phyloP scores from a whole-genome alignment of 352 stramenopile genomes.

The Phytophthora fragariaefolia region DNA sequence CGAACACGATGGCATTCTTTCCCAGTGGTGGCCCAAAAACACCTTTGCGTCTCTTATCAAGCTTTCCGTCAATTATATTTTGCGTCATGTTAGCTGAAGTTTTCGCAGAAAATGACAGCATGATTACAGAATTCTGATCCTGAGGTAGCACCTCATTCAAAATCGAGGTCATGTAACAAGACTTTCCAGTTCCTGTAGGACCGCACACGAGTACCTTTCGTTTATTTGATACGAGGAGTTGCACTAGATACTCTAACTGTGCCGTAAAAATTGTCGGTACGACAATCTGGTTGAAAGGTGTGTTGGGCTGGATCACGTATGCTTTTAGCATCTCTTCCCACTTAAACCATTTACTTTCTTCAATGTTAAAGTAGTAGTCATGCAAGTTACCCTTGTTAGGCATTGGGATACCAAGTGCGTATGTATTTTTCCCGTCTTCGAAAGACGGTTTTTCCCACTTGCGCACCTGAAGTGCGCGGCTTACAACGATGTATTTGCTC shows the following conservation, averaged over 20 bases:
- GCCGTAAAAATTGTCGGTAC: conserved; percentile 94
- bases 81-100: conserved; percentile 95
- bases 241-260: conserved; percentile 90
- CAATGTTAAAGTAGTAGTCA: conserved; percentile 89
- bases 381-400: conserved; percentile 82
- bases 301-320: conserved; percentile 87
- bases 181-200: conserved; percentile 94
- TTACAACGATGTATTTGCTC: conserved; percentile 77
- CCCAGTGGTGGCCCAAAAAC: conserved; percentile 92
- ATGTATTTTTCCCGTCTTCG: conserved; percentile 66
- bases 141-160: conserved; percentile 81
- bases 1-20: conserved; percentile 90
- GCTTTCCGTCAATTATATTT: conserved; percentile 96
- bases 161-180: conserved; percentile 90
- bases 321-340: conserved; percentile 91
- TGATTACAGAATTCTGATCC: conserved; percentile 87
- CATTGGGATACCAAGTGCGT: conserved; percentile 55
- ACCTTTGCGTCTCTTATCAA: conserved; percentile 93
- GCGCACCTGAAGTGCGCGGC: conserved; percentile 79
- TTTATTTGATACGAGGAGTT: conserved; percentile 82
- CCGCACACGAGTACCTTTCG: conserved; percentile 92
- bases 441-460: conserved; percentile 82
- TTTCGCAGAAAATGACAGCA: conserved; percentile 93
- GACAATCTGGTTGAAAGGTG: conserved; percentile 93
- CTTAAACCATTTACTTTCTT: conserved; percentile 88